Evolutionary conservation across 2,329 filamentous ascomycete species (phyloP), one percentile per base, ranked within the genome.

Genomic region (Didymella sp.): DNA sequence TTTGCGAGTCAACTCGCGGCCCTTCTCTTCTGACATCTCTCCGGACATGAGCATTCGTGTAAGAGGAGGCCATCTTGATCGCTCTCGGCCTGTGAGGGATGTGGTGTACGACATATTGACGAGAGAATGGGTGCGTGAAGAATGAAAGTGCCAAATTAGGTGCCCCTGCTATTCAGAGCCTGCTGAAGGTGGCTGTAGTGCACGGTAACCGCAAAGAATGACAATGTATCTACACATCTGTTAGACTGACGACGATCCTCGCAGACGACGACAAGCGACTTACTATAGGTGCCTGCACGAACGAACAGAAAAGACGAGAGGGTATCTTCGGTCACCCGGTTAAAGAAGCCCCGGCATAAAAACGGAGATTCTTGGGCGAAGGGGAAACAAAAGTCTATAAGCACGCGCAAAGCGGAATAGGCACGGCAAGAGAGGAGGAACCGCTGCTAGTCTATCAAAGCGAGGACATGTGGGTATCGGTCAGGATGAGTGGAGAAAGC

Each of bases 1-100:
- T 70, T 85, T 84, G 61, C 85, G 76, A 22, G 85, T 86, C 66
- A 94, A 79, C 54, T 87, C 84, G 72, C 87, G 87, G 64, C 89
- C 87, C 69, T 81, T 84, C 73, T 92, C 88, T 69, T 87, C 87
- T 51, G 87, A 91, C 85, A 93, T 89, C 79, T 92, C 89, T 46
- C 90, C 90, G 53, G 90, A 92, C 74, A 93, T 84, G 73, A 95
- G 80, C 88, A 94, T 91, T 63, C 90, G 86, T 59, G 89, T 91
- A 52, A 95, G 82, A 15, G 90, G 90, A 60, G 91, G 90, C 87
- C 89, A 92, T 88, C 90, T 85, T 73, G 89, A 86, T 71, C 91
- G 82, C 79, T 94, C 90, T 59, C 73, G 72, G 53, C 76, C 76
- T 43, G 75, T 73, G 30, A 78, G 71, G 62, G 52, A 63, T 44